Base-by-base conservation (phyloP, 176 grass and related monocot species). In the Zea mays region DNA sequence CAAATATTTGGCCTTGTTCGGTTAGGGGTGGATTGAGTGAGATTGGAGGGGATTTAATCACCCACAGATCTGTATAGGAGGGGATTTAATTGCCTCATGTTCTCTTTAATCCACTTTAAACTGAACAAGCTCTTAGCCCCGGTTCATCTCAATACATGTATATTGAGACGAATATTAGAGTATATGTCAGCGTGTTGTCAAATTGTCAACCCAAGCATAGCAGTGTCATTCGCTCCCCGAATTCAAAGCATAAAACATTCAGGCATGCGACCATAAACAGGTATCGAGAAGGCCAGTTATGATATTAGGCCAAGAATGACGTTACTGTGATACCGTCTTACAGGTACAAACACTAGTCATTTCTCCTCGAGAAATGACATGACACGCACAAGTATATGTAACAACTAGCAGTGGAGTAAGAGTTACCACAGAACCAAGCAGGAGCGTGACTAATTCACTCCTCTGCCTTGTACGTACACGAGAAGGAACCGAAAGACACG, bases 231-330 rank as follows among this genome's bases (percentile, higher is more conserved):
- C 12, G 4, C 39, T 6, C n/a, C 34, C 10, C 2, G 14, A 7
- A 78, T 2, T 27, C 27, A 1, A 73, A 66, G 2, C 5, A 17
- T 21, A 62, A 70, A 39, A 49, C 6, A 41, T 47, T 9, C 1
- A 40, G 7, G 21, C 15, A 48, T 17, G 51, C 71, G 65, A 69
- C 68, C 4, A 69, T 33, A 69, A 66, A 59, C 61, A 17, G 21
- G 56, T 73, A n/a, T 58, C 13, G 17, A 67, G 34, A 41, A 80
- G 63, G 37, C 71, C 63, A 77, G 70, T 70, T 57, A 77, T 82
- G 85, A 38, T 80, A 64, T 64, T 71, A 3, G 66, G 66, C 69
- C 70, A 83, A 84, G 81, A 88, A 88, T 64, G 75, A 57, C 55
- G 81, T 75, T 62, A 39, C 74, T 42, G 50, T 58, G 7, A 20